Percentiles rank a stretch among this genome's conserved stretches.
These are phyloP conservation scores for Somion occarium DNA, from an alignment of 1,284 basidiomycete genomes.

Conservation along the genomic window DNA sequence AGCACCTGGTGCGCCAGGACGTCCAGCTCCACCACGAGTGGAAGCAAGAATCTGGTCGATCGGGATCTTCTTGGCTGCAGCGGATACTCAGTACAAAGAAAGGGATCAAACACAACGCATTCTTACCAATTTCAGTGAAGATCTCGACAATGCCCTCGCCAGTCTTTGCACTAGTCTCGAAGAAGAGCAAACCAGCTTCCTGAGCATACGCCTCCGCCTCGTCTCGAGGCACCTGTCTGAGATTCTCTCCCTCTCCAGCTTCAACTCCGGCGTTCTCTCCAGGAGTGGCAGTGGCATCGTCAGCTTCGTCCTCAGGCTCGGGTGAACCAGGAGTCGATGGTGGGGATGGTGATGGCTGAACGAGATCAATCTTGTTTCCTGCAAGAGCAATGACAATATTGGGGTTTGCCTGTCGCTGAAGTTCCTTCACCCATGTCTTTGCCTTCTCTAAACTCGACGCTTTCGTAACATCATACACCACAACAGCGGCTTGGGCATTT, in stretches of 20 bases:
- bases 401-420: slow-evolving; percentile 97
- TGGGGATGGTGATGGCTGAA: slow-evolving; percentile 61
- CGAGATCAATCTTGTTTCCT: slow-evolving; percentile 95
- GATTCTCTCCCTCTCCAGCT: slow-evolving; percentile 56
- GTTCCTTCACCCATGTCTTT: slow-evolving; percentile 99
- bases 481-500: slow-evolving; percentile 97
- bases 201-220: slow-evolving; percentile 96
- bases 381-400: slow-evolving; percentile 98
- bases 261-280: slow-evolving; percentile 53
- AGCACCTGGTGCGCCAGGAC: slow-evolving; percentile 53
- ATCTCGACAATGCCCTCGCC: slow-evolving; percentile 96
- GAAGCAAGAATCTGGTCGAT: slow-evolving; percentile 89
- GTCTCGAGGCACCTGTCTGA: slow-evolving; percentile 86
- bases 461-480: slow-evolving; percentile 97
- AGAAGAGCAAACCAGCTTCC: slow-evolving; percentile 91
- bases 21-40: slow-evolving; percentile 55
- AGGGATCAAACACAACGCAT: slow-evolving; percentile 4
- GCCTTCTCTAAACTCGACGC: slow-evolving; percentile 95
- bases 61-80: slow-evolving; percentile 89
- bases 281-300: slow-evolving; percentile 83
- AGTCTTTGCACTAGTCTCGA: slow-evolving; percentile 98
- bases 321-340: slow-evolving; percentile 42
- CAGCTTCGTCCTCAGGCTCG: slow-evolving; percentile 77
- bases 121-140: slow-evolving; percentile 95
- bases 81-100: slow-evolving; percentile 10